A percentile compares a stretch with the other conserved stretches of the same genome.
Evolutionary conservation across 257 asterid genomes (phyloP).

Genomic region (Solanum tarijense): DNA sequence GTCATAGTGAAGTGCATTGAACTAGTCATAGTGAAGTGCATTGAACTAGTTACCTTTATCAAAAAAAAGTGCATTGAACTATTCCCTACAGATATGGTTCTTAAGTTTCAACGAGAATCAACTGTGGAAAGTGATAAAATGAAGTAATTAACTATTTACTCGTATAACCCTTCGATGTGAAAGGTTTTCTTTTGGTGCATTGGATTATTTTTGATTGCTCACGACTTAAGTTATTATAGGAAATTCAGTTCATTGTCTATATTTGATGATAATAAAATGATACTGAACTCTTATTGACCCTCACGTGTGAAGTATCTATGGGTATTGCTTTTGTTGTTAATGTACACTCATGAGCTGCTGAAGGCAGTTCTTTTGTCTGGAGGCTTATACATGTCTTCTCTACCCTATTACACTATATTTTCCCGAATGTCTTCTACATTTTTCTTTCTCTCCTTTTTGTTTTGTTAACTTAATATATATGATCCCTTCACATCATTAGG

Average conservation of each 20-base stretch:
- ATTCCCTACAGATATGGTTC: not conserved
- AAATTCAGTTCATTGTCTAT: not conserved
- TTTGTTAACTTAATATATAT: not conserved
- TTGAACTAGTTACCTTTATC: no score
- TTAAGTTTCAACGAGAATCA: not conserved
- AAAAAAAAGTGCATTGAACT: not conserved
- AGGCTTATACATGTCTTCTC: not conserved
- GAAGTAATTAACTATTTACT: not conserved
- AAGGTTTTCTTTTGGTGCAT: not conserved
- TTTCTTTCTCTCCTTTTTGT: not conserved
- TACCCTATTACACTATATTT: not conserved
- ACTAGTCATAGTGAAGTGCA: not conserved
- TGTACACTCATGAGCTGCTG: not conserved
- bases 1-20: not conserved
- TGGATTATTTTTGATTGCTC: not conserved
- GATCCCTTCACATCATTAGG: slow-evolving; percentile 14
- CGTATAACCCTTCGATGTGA: not conserved
- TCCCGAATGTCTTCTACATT: not conserved
- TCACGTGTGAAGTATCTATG: not conserved
- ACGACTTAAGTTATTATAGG: not conserved
- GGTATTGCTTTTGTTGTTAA: not conserved
- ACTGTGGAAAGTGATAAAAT: not conserved
- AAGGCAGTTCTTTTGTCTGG: not conserved
- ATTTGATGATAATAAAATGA: not conserved
- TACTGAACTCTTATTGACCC: not conserved